phyloP scores from a whole-genome alignment of 805 yeast genomes.

The Wickerhamiella cacticola region DNA sequence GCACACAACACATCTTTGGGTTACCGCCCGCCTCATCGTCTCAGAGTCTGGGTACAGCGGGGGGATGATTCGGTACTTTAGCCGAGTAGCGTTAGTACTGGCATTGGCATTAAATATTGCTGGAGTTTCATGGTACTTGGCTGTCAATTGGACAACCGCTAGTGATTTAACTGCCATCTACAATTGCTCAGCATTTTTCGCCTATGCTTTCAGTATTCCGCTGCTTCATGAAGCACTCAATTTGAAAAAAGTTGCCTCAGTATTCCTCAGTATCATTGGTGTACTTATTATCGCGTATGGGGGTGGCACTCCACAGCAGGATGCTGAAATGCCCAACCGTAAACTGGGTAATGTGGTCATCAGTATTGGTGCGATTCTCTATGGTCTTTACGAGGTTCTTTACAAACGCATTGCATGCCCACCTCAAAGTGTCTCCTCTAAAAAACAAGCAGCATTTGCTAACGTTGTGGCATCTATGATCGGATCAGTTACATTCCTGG shows the following conservation, averaged over 20 bases:
- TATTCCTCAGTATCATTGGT: slow-evolving; percentile 57
- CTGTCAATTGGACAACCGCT: slow-evolving; percentile 70
- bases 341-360: slow-evolving; percentile 60
- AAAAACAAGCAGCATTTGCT: slow-evolving; percentile 70
- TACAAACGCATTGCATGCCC: slow-evolving; percentile 70
- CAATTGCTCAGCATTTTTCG: slow-evolving; percentile 82
- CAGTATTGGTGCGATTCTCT: slow-evolving; percentile 58
- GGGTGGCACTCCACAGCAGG: slow-evolving; percentile 19
- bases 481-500: slow-evolving; percentile 44
- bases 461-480: slow-evolving; percentile 59
- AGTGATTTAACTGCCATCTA: slow-evolving; percentile 83
- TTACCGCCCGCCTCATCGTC: slow-evolving; percentile 18
- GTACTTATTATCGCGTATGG: slow-evolving; percentile 66
- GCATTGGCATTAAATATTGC: slow-evolving; percentile 56
- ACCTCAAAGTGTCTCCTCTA: slow-evolving; percentile 49
- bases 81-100: slow-evolving; percentile 34
- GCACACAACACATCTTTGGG: slow-evolving; percentile 16
- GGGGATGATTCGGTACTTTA: slow-evolving; percentile 30
- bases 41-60: slow-evolving; percentile 12
- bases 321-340: slow-evolving; percentile 41
- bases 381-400: slow-evolving; percentile 73
- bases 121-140: slow-evolving; percentile 75
- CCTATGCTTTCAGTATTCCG: slow-evolving; percentile 72
- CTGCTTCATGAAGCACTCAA: slow-evolving; percentile 54
- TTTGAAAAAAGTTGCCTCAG: slow-evolving; percentile 53